A percentile compares a stretch with the other conserved stretches of the same genome.
phyloP scores from a whole-genome alignment of 139 green algal genomes.

The Chlorella sorokiniana region DNA sequence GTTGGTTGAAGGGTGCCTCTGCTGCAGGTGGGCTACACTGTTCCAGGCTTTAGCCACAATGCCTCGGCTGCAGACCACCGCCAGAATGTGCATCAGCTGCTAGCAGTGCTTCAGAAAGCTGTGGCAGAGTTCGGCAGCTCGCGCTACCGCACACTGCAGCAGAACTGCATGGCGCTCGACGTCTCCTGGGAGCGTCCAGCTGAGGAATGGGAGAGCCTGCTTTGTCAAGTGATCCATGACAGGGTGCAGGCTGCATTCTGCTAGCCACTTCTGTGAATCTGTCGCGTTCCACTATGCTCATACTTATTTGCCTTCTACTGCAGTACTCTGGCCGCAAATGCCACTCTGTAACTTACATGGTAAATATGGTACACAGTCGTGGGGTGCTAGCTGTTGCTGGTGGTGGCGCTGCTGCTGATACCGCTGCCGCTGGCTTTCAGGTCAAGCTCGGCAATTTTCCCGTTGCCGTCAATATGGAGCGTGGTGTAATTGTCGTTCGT shows the following conservation, averaged over 20 bases:
- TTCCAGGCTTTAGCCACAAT: conserved; percentile 10
- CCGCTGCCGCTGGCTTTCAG: conserved; percentile 1
- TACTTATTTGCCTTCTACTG: too few species aligned
- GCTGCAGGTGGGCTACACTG: conserved; percentile 26
- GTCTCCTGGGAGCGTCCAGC: conserved; percentile 71
- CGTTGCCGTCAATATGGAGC: conserved; percentile 13
- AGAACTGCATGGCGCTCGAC: conserved; percentile 65
- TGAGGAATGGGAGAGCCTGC: conserved; percentile 62
- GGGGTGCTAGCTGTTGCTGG: background rate
- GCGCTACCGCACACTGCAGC: conserved; percentile 39
- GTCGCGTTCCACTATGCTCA: too few species aligned
- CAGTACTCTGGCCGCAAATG: too few species aligned
- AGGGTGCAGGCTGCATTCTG: too few species aligned
- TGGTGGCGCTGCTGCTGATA: background rate
- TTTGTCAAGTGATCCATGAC: conserved; percentile 40
- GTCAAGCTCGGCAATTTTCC: conserved; percentile 16
- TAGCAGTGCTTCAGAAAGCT: conserved; percentile 35
- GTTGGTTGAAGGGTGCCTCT: background rate
- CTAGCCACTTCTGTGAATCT: background rate
- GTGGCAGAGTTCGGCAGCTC: conserved; percentile 38
- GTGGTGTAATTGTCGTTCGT: conserved; percentile 88
- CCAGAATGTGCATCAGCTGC: conserved; percentile 42
- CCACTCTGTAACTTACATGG: too few species aligned
- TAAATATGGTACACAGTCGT: too few species aligned
- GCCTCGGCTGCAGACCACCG: conserved; percentile 23